A percentile compares a stretch with the other conserved stretches of the same genome.
phyloP scores from a whole-genome alignment of 257 asterid species.

The Orobanche coerulescens region DNA sequence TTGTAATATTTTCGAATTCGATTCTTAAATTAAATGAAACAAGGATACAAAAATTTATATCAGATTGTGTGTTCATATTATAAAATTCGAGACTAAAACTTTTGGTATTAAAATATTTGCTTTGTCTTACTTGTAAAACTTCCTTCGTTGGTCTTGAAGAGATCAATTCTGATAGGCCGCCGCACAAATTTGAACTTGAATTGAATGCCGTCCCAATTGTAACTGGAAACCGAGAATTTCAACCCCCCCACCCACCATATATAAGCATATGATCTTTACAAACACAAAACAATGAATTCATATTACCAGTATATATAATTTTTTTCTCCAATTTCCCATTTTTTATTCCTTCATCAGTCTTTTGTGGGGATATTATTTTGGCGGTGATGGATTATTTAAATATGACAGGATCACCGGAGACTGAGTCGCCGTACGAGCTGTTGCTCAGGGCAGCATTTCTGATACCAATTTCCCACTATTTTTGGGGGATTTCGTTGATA shows the following conservation, averaged over 20 bases:
- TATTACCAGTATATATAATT: neutral
- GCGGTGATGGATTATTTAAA: constrained; percentile 29
- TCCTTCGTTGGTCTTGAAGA: neutral
- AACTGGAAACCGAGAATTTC: neutral
- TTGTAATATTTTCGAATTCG: too few species aligned
- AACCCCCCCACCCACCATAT: neutral
- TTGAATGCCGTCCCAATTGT: neutral
- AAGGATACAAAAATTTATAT: too few species aligned
- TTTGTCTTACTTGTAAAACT: too few species aligned
- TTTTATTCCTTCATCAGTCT: too few species aligned
- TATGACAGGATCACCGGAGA: neutral
- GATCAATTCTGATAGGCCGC: neutral
- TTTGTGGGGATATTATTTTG: neutral
- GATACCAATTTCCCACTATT: neutral
- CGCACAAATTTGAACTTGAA: neutral
- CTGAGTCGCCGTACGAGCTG: neutral
- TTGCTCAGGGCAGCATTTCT: neutral
- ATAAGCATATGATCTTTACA: neutral
- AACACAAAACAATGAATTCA: neutral
- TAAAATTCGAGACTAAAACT: too few species aligned
- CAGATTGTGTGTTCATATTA: too few species aligned
- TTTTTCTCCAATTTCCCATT: neutral
- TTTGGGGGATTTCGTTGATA: constrained; percentile 26
- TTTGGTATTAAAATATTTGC: too few species aligned
- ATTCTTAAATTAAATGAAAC: too few species aligned